A percentile compares a stretch with the other conserved stretches of the same genome.
Conservation (phyloP, 345 rosid species). For the Eucalyptus pauciflora region DNA sequence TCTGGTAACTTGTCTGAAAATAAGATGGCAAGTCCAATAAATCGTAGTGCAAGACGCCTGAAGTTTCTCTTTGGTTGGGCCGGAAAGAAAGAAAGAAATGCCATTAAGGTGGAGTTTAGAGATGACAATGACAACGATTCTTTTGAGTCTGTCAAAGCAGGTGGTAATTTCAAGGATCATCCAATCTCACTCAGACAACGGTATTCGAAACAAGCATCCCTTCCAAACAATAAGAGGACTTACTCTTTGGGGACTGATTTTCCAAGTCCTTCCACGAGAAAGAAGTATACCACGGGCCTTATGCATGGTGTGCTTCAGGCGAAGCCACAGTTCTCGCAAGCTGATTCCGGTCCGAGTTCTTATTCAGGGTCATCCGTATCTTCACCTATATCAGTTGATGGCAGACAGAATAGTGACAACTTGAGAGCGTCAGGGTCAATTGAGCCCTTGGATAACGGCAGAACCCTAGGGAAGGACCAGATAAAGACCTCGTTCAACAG, state of each 20-base stretch:
- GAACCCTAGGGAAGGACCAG: neutral
- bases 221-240: slow-evolving; percentile 27
- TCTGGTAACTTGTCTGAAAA: neutral
- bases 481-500: slow-evolving; percentile 29
- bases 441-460: neutral
- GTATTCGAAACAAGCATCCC: slow-evolving; percentile 31
- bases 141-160: slow-evolving; percentile 2
- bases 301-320: slow-evolving; percentile 71
- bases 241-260: slow-evolving; percentile 35
- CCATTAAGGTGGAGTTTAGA: neutral
- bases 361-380: slow-evolving; percentile 18
- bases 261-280: slow-evolving; percentile 59
- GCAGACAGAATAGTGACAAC: neutral
- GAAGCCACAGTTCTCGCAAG: slow-evolving; percentile 19
- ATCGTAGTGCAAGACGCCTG: slow-evolving; percentile 36
- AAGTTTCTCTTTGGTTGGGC: slow-evolving; percentile 66
- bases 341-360: slow-evolving; percentile 30
- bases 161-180: slow-evolving; percentile 6
- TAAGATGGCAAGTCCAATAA: slow-evolving; percentile 15
- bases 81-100: slow-evolving; percentile 25
- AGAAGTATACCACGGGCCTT: slow-evolving; percentile 49
- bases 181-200: slow-evolving; percentile 63
- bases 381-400: slow-evolving; percentile 13
- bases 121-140: neutral
- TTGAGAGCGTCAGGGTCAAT: neutral